Conservation (phyloP, 305 asterid species). For the Fraxinus sp. region DNA sequence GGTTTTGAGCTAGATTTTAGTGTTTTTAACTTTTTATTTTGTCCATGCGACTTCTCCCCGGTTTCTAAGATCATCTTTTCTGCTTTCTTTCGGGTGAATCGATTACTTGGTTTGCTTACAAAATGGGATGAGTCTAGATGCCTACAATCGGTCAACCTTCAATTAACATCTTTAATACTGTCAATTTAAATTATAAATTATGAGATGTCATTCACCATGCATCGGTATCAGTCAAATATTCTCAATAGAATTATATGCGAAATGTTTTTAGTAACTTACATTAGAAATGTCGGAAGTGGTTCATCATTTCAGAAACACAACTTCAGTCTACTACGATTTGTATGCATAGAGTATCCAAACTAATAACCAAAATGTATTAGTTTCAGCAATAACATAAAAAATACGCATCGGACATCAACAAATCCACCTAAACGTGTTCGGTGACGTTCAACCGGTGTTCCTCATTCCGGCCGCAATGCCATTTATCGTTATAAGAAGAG, state of each 20-base stretch:
- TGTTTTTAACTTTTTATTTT: no score
- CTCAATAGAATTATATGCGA: background rate
- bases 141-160: background rate
- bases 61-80: no score
- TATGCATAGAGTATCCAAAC: background rate
- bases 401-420: background rate
- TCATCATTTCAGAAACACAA: background rate
- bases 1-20: no score
- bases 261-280: background rate
- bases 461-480: constrained; percentile 99
- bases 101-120: no score
- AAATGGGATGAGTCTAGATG: background rate
- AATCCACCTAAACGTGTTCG: background rate
- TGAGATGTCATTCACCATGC: background rate
- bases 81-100: no score
- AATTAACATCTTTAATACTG: background rate
- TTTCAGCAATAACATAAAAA: background rate
- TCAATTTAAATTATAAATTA: no score
- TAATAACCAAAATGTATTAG: background rate
- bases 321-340: background rate
- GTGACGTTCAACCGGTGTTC: constrained; percentile 64
- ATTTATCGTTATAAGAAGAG: constrained; percentile 78
- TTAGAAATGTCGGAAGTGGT: background rate
- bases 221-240: background rate
- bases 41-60: no score